Base-by-base conservation (phyloP, 805 yeast genomes). In the Wickerhamomyces mucosus region DNA sequence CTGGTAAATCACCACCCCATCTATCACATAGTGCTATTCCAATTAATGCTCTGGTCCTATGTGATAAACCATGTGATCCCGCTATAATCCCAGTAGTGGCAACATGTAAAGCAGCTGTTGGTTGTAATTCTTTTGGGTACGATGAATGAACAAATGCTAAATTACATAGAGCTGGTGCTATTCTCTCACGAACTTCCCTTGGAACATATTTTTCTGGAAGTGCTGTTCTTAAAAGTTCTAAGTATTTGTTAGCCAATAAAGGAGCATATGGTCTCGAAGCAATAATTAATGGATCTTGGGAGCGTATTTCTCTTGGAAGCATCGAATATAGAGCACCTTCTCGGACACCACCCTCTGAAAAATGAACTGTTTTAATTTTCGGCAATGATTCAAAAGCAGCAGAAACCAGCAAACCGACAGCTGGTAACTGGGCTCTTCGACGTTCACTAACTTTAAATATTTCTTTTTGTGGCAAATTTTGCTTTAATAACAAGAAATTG, bases 1-100 rank as follows among this genome's bases (percentile, higher is more conserved):
- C 72, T 12, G 84, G 80, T 11, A 79, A 58, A 39, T 78, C 85
- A 4, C 81, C 84, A 21, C 89, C 89, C 89, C 89, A 81, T 41
- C 92, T 61, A 43, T 78, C 83, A 56, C 85, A 75, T 17, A 80
- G 58, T 3, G 85, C 82, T 19, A 80, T 67, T 0, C 89, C 89
- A 10, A 79, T 66, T 29, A 81, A 55, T 0, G 84, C 85, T 34
- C 88, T 59, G 3, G 74, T 74, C 41, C 76, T 66, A 50, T 81
- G 89, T 2, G 84, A 72, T 28, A 80, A 53, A 6, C 89, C 92
- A 50, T 78, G 84, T 4, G 79, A 67, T 0, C 86, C 85, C 0
- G 88, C 77, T 32, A 80, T 70, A 14, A 78, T 69, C 15, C 92
- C 92, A 0, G 83, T 69, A 0, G 80, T 72, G 7, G 84, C 86